A percentile compares a stretch with the other conserved stretches of the same genome.
These are phyloP conservation scores for Hirschioporus abietinus DNA, from an alignment of 768 basidiomycete genomes.

Conservation along the genomic window DNA sequence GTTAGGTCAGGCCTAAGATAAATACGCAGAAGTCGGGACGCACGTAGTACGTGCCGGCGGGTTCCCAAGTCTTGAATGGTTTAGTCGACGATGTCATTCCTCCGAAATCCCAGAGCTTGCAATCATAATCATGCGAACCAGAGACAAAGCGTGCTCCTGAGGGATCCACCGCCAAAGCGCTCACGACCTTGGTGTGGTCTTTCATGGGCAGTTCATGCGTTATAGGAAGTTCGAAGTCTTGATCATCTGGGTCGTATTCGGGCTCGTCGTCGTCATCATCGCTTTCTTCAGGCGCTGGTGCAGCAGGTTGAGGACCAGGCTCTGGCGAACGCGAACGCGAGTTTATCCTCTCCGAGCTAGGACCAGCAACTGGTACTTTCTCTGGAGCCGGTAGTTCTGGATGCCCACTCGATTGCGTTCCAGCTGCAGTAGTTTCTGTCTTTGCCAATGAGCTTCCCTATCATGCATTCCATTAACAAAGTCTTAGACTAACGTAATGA, in stretches of 20 bases:
- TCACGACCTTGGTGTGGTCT: conserved; percentile 94
- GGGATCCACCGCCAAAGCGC: conserved; percentile 87
- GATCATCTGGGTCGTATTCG: conserved; percentile 35
- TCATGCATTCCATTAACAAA: background rate
- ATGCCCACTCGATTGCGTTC: background rate
- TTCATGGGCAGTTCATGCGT: conserved; percentile 90
- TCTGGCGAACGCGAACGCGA: conserved; percentile 3
- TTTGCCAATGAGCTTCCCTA: background rate
- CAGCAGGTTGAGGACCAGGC: conserved; percentile 10
- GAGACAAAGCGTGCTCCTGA: conserved; percentile 89
- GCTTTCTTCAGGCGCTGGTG: conserved; percentile 9
- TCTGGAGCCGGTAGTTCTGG: background rate
- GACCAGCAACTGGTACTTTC: background rate
- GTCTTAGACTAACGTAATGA: conserved; percentile 4
- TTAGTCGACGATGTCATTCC: conserved; percentile 90
- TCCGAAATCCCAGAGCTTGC: conserved; percentile 98
- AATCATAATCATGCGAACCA: conserved; percentile 96
- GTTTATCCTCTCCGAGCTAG: conserved; percentile 1
- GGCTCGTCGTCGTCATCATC: conserved; percentile 24
- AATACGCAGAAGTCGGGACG: conserved; percentile 20
- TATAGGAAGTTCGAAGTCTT: conserved; percentile 64
- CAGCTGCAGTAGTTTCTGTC: background rate
- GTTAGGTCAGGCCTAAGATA: conserved; percentile 11
- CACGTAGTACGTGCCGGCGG: conserved; percentile 89
- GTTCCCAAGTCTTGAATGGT: conserved; percentile 97